A percentile compares a stretch with the other conserved stretches of the same genome.
These are phyloP conservation scores for Erodium maritimum DNA, from an alignment of 345 rosid species.

Conservation along the genomic window DNA sequence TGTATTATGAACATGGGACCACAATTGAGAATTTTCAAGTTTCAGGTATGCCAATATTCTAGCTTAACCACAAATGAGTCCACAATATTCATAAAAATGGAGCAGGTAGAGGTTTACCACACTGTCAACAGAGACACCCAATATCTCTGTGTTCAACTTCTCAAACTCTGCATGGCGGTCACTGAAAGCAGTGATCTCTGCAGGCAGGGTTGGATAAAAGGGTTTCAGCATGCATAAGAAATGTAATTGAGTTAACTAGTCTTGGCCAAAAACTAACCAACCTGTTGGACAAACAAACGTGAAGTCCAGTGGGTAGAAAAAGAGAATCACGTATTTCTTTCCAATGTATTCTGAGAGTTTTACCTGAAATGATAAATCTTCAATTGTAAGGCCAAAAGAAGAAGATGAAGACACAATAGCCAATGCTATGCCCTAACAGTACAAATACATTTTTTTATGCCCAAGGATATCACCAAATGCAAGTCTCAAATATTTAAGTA, in stretches of 20 bases:
- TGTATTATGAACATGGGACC: constrained; percentile 12
- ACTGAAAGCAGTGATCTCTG: constrained; percentile 98
- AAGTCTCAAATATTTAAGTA: no score
- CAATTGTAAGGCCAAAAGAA: neutral
- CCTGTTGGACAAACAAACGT: constrained; percentile 99
- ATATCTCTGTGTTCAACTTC: constrained; percentile 72
- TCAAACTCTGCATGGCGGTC: constrained; percentile 76
- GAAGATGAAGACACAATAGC: neutral
- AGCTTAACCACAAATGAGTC: neutral
- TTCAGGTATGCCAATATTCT: neutral
- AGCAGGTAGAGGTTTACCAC: constrained; percentile 43
- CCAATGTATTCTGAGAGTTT: constrained; percentile 91
- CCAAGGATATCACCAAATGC: no score
- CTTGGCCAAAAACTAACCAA: constrained; percentile 12
- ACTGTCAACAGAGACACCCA: constrained; percentile 90
- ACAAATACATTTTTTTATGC: no score
- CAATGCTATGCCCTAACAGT: neutral
- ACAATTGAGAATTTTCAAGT: neutral
- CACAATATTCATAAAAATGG: neutral
- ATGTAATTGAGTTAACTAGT: neutral
- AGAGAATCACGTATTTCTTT: constrained; percentile 94
- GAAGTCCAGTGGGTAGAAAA: constrained; percentile 97
- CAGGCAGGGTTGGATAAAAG: constrained; percentile 5
- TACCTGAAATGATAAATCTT: constrained; percentile 40
- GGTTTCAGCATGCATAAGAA: constrained; percentile 7